A percentile compares a stretch with the other conserved stretches of the same genome.
Conservation (phyloP, 305 asterid genomes). For the Lippia alba region DNA sequence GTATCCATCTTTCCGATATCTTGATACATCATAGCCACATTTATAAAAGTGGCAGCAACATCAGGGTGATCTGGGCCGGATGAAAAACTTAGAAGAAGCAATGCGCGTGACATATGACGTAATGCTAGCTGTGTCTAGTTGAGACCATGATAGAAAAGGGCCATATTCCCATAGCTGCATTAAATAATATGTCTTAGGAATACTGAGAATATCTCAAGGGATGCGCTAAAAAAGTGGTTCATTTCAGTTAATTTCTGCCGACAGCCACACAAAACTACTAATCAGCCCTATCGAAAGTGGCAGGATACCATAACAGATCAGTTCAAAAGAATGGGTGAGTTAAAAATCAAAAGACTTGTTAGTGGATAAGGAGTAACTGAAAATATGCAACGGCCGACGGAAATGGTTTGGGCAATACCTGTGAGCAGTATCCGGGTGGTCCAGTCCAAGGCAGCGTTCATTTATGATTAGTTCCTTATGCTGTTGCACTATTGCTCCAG, state of each 20-base stretch:
- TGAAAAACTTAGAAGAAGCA: conserved; percentile 77
- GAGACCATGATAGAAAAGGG: conserved; percentile 91
- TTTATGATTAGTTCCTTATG: conserved; percentile 97
- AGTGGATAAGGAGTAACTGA: neutral
- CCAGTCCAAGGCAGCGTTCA: conserved; percentile 96
- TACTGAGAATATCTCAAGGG: no score
- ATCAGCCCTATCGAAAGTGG: neutral
- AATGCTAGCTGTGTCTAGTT: conserved; percentile 95
- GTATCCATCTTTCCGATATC: conserved; percentile 90
- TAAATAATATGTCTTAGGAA: neutral
- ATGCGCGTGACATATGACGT: conserved; percentile 90
- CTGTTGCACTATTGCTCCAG: conserved; percentile 95
- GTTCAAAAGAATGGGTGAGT: conserved; percentile 5
- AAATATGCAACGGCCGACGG: conserved; percentile 24
- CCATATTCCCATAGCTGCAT: conserved; percentile 98
- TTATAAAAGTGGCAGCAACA: conserved; percentile 92
- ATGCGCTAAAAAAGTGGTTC: neutral
- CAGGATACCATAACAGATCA: neutral
- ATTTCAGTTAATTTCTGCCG: neutral
- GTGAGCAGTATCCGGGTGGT: conserved; percentile 99
- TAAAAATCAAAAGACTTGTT: conserved; percentile 12
- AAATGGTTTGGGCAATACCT: conserved; percentile 49
- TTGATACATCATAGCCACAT: conserved; percentile 99
- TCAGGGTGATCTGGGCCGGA: conserved; percentile 99
- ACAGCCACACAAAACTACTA: conserved; percentile 6